Evolutionary conservation across 495 filamentous ascomycete genomes (phyloP).

Genomic region (Opeltia flavorubescens): DNA sequence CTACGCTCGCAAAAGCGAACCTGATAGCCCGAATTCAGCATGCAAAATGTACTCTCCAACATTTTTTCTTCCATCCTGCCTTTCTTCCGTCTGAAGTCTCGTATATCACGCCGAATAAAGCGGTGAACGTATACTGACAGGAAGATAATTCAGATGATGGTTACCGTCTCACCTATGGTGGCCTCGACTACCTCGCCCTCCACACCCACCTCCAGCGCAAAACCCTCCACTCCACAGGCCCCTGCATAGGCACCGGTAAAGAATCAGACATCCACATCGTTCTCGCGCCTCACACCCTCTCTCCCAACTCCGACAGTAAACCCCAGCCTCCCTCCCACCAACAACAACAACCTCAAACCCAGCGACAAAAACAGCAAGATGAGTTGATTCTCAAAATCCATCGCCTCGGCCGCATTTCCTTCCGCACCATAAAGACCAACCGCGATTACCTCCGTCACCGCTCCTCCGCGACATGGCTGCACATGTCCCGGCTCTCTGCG

Average conservation of each 20-base stretch:
- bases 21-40: slow-evolving; percentile 89
- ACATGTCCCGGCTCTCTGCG: slow-evolving; percentile 83
- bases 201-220: slow-evolving; percentile 70
- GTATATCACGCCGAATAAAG: too few relatives aligned
- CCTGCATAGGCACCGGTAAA: slow-evolving; percentile 92
- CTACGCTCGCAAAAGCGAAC: slow-evolving; percentile 78
- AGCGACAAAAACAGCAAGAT: slow-evolving; percentile 13
- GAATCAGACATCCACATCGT: slow-evolving; percentile 94
- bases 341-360: background rate
- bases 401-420: slow-evolving; percentile 88
- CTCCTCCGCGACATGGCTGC: slow-evolving; percentile 80
- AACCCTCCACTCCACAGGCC: slow-evolving; percentile 78
- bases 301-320: background rate
- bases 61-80: background rate
- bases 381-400: slow-evolving; percentile 85
- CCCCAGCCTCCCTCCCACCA: background rate
- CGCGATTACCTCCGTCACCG: slow-evolving; percentile 86
- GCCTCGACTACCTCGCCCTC: slow-evolving; percentile 89
- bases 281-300: slow-evolving; percentile 38
- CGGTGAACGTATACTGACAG: background rate
- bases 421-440: slow-evolving; percentile 89
- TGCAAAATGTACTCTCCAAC: slow-evolving; percentile 52
- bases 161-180: slow-evolving; percentile 92
- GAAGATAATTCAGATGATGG: slow-evolving; percentile 53
- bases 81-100: too few relatives aligned